Evolutionary conservation across 1,139 yeast genomes (phyloP).

Genomic region (Meyerozyma sp.): DNA sequence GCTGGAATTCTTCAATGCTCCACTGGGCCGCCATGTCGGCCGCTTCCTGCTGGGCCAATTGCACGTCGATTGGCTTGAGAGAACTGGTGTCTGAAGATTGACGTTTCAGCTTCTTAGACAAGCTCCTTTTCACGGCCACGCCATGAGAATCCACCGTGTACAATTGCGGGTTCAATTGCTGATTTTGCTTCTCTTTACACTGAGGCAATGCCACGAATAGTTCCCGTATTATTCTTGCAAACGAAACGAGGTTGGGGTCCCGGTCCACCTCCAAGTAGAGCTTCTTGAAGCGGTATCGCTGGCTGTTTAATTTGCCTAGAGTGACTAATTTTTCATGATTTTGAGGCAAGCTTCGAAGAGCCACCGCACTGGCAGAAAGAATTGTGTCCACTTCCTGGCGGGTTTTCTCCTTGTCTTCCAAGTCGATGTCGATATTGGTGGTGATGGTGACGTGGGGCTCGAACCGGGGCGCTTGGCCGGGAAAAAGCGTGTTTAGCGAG

Average conservation of each 20-base stretch:
- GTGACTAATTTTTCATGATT: constrained; percentile 33
- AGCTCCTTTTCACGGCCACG: constrained; percentile 20
- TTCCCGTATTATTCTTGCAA: constrained; percentile 68
- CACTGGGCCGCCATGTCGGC: constrained; percentile 45
- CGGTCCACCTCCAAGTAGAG: constrained; percentile 53
- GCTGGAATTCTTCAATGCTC: constrained; percentile 56
- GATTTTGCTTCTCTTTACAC: constrained; percentile 31
- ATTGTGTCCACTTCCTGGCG: constrained; percentile 56
- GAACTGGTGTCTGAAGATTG: neutral
- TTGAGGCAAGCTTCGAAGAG: constrained; percentile 45
- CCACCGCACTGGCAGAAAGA: constrained; percentile 62
- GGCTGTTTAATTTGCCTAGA: constrained; percentile 34
- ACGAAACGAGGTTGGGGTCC: constrained; percentile 54
- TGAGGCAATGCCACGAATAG: constrained; percentile 50
- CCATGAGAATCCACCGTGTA: constrained; percentile 35
- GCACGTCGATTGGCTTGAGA: constrained; percentile 21
- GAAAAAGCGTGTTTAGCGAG: constrained; percentile 64
- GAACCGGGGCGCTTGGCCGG: constrained; percentile 58
- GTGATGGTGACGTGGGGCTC: constrained; percentile 80
- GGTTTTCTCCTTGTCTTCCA: constrained; percentile 30
- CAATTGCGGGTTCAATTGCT: constrained; percentile 34
- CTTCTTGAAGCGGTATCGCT: constrained; percentile 36
- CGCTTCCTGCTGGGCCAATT: constrained; percentile 22
- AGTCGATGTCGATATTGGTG: constrained; percentile 46
- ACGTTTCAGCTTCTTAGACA: constrained; percentile 17